Evolutionary conservation across 495 filamentous ascomycete species (phyloP).

Genomic region (Jackrogersella multiformis): DNA sequence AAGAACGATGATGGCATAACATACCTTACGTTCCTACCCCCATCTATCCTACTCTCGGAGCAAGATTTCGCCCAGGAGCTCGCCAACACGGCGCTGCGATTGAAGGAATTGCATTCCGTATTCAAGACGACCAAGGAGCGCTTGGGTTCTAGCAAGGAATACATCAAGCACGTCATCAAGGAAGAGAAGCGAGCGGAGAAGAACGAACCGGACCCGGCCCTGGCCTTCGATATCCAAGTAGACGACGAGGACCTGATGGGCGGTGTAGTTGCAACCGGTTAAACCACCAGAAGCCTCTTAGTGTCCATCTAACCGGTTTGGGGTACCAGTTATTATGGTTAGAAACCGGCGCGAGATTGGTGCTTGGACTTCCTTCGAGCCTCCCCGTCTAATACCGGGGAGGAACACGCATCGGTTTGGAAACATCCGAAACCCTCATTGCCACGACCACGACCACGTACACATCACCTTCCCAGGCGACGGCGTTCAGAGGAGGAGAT

Average conservation of each 20-base stretch:
- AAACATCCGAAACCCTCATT: neutral
- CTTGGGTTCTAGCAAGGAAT: slow-evolving; percentile 68
- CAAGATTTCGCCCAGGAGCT: slow-evolving; percentile 56
- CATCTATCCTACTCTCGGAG: slow-evolving; percentile 54
- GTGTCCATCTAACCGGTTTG: neutral
- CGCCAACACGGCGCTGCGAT: slow-evolving; percentile 48
- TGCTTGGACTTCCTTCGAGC: neutral
- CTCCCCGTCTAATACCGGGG: neutral
- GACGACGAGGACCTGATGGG: slow-evolving; percentile 78
- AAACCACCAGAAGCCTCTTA: neutral
- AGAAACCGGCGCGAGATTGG: neutral
- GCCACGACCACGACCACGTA: neutral
- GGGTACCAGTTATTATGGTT: neutral
- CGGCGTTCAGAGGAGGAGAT: slow-evolving; percentile 22
- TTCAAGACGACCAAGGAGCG: slow-evolving; percentile 62
- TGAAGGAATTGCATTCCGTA: slow-evolving; percentile 55
- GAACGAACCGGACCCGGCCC: slow-evolving; percentile 46
- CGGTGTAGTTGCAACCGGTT: slow-evolving; percentile 47
- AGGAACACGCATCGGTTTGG: neutral
- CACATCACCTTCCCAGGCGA: slow-evolving; percentile 22
- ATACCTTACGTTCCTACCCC: slow-evolving; percentile 52
- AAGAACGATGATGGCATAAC: slow-evolving; percentile 51
- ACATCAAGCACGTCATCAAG: slow-evolving; percentile 59
- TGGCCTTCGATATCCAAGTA: slow-evolving; percentile 51
- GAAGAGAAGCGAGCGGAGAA: slow-evolving; percentile 54